phyloP scores from a whole-genome alignment of 31 red algal species.

The Odonthalia washingtoniensis region DNA sequence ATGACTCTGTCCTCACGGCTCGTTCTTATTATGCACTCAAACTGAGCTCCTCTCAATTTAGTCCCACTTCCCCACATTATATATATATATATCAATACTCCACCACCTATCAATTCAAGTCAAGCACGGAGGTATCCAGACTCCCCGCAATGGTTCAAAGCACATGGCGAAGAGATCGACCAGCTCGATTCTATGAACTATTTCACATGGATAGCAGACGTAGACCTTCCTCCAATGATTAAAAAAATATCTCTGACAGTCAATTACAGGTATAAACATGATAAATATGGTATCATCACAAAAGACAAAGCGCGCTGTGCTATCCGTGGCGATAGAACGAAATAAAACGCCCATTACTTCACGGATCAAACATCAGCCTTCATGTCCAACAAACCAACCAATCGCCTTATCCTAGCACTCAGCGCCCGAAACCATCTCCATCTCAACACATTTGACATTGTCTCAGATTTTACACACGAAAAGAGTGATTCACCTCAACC shows the following conservation, averaged over 20 bases:
- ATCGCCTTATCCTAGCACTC: slow-evolving; percentile 24
- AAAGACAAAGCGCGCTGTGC: slow-evolving; percentile 44
- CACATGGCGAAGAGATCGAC: slow-evolving; percentile 26
- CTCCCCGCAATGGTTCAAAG: slow-evolving; percentile 10
- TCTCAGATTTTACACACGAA: slow-evolving; percentile 30
- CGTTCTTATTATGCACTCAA: background rate
- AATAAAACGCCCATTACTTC: slow-evolving; percentile 44
- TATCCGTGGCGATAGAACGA: slow-evolving; percentile 35
- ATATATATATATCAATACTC: background rate
- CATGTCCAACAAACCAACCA: slow-evolving; percentile 34
- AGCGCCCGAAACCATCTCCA: background rate
- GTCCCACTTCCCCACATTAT: too few species aligned
- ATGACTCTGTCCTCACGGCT: background rate
- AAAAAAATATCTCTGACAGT: background rate
- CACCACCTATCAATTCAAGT: background rate
- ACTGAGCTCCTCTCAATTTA: background rate
- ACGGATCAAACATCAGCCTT: background rate
- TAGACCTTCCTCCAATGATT: too few species aligned
- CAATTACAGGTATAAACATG: slow-evolving; percentile 32
- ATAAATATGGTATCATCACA: background rate
- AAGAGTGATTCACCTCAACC: background rate
- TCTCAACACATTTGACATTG: slow-evolving; percentile 43
- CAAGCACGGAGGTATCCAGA: slow-evolving; percentile 4
- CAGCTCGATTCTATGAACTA: slow-evolving; percentile 21
- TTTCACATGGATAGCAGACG: too few species aligned